Percentiles rank a stretch among this genome's conserved stretches.
Conservation (phyloP, 169 alveolate genomes). For the Cryptosporidium meleagridis region DNA sequence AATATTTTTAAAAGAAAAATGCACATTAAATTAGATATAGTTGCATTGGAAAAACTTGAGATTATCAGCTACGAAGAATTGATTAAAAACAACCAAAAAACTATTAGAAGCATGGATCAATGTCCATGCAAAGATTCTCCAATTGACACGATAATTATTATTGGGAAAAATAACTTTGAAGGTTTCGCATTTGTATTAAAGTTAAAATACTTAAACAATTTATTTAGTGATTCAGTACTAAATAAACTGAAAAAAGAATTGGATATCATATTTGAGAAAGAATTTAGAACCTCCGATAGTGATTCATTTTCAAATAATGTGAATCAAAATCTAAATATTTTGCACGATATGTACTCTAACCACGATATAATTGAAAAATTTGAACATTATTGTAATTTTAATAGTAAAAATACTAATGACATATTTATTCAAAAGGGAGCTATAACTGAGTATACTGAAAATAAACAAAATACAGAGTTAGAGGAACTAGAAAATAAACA, state of each 20-base stretch:
- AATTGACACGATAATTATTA: conserved; percentile 11
- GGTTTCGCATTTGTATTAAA: neutral
- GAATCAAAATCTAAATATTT: neutral
- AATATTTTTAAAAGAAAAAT: neutral
- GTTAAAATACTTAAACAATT: conserved; percentile 5
- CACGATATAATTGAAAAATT: neutral
- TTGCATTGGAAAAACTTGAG: neutral
- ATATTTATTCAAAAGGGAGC: neutral
- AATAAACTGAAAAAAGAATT: neutral
- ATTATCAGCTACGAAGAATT: neutral
- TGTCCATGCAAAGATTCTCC: conserved; percentile 34
- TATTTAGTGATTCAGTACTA: neutral
- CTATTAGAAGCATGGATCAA: neutral
- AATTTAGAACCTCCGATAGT: neutral
- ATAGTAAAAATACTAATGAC: neutral
- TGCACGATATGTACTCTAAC: neutral
- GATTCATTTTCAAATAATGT: neutral
- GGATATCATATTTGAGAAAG: conserved; percentile 9
- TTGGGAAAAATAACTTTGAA: neutral
- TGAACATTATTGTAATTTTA: neutral
- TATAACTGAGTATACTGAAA: neutral
- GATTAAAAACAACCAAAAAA: neutral
- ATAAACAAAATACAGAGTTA: neutral
- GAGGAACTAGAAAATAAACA: neutral
- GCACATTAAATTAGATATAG: neutral